Conservation (phyloP, 1,284 basidiomycete genomes). For the Ceratobasidium sp. region DNA sequence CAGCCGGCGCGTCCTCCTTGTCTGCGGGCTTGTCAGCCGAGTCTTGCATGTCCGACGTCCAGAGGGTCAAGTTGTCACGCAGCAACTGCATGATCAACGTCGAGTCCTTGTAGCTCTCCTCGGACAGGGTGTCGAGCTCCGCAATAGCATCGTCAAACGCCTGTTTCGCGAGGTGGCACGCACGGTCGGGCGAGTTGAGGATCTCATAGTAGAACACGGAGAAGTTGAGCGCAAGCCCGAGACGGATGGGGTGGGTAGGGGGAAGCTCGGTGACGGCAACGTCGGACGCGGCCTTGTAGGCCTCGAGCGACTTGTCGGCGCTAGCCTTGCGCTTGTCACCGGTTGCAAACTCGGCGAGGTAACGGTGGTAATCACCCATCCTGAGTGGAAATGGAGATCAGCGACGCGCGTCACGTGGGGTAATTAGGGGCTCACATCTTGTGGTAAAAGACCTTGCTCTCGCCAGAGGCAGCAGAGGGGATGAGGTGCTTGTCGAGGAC, state of each 20-base stretch:
- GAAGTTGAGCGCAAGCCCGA: slow-evolving; percentile 99
- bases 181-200: slow-evolving; percentile 98
- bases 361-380: slow-evolving; percentile 99
- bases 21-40: slow-evolving; percentile 52
- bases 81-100: slow-evolving; percentile 99
- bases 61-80: slow-evolving; percentile 97
- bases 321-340: slow-evolving; percentile 99
- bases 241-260: slow-evolving; percentile 98
- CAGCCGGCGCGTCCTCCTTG: slow-evolving; percentile 6
- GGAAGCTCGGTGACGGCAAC: slow-evolving; percentile 98
- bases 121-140: slow-evolving; percentile 98
- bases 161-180: slow-evolving; percentile 99
- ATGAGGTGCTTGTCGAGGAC: slow-evolving; percentile 99
- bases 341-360: slow-evolving; percentile 98
- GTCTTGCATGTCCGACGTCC: slow-evolving; percentile 97
- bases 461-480: slow-evolving; percentile 95
- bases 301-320: slow-evolving; percentile 98
- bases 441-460: slow-evolving; percentile 99
- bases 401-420: slow-evolving; percentile 36
- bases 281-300: slow-evolving; percentile 99
- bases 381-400: slow-evolving; percentile 53
- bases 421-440: slow-evolving; percentile 80
- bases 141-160: slow-evolving; percentile 99
- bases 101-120: slow-evolving; percentile 99
- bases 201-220: slow-evolving; percentile 99